Evolutionary conservation across 2,329 filamentous ascomycete species (phyloP).

Genomic region (Elsinoe necatrix): DNA sequence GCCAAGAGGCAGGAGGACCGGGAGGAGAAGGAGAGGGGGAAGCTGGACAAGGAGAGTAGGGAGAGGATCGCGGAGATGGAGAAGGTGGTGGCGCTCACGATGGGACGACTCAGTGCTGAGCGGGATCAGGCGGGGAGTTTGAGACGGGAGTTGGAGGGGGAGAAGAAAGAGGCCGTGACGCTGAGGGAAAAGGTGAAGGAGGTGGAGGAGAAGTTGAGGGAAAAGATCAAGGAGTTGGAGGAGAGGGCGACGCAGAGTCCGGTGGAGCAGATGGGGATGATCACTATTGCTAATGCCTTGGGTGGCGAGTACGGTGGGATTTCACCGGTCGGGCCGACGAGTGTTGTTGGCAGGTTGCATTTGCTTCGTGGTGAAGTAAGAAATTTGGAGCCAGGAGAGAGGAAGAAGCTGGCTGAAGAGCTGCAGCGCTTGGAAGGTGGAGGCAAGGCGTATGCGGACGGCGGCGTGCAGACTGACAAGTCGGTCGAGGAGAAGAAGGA

Average conservation of each 20-base stretch:
- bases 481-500: background rate
- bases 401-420: slow-evolving; percentile 3
- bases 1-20: background rate
- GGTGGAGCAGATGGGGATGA: slow-evolving; percentile 3
- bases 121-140: background rate
- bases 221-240: slow-evolving; percentile 3
- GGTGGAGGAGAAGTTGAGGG: background rate
- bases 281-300: slow-evolving; percentile 13
- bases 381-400: slow-evolving; percentile 1
- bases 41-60: background rate
- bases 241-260: background rate
- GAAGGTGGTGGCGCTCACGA: background rate
- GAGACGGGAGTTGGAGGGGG: background rate
- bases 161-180: background rate
- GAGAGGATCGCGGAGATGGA: background rate
- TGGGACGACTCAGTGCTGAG: background rate
- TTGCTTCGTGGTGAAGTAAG: slow-evolving; percentile 1
- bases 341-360: slow-evolving; percentile 2
- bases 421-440: background rate
- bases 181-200: background rate
- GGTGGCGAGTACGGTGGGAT: slow-evolving; percentile 9
- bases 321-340: background rate
- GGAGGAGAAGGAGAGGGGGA: background rate
- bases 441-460: background rate
- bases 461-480: background rate